Evolutionary conservation across 768 basidiomycete species (phyloP), one percentile per base, ranked within the genome.

Genomic region (Albatrellus ellisii): DNA sequence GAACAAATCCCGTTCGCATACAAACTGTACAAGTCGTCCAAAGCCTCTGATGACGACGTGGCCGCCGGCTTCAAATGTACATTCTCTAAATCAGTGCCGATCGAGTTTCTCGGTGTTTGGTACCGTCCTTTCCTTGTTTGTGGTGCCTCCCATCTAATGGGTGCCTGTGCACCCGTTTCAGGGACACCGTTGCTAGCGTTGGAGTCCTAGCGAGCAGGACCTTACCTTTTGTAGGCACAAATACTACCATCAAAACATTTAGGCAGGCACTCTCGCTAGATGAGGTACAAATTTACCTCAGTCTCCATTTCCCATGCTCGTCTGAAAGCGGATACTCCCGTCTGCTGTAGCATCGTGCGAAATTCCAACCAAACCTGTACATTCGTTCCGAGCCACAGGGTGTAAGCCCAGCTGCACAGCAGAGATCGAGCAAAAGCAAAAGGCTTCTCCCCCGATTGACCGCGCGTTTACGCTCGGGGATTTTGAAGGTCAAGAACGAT

Each of bases 91-190:
- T 57, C 62, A n/a, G 79, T 87, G 6, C 60, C 66, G 15, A 67
- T 88, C n/a, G 79, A 86, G 11, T 88, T 88, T 41, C 57, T 90
- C 36, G 86, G 86, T 1, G 76, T 84, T 36, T 88, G 83, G 83
- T 82, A 70, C 24, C 37, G 7, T 9, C 11, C 32, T 10, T 10
- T 29, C 36, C 24, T 39, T 21, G 27, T 14, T 22, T 28, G 4
- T 18, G 20, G 25, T 18, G 4, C 1, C 26, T 5, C 24, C 31
- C 4, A 6, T 27, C 3, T 31, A 8, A 27, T 31, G 6, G 20
- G 27, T 31, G 25, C 41, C 18, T 27, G 5, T 31, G 10, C 12
- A 6, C n/a, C 18, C 22, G 9, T 11, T 15, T 36, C 39, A 72
- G 83, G 85, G 85, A 89, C 45, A 89, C 85, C 0, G 84, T 89